Conservation (phyloP, 208 protist species). For the Leishmania martiniquensis region DNA sequence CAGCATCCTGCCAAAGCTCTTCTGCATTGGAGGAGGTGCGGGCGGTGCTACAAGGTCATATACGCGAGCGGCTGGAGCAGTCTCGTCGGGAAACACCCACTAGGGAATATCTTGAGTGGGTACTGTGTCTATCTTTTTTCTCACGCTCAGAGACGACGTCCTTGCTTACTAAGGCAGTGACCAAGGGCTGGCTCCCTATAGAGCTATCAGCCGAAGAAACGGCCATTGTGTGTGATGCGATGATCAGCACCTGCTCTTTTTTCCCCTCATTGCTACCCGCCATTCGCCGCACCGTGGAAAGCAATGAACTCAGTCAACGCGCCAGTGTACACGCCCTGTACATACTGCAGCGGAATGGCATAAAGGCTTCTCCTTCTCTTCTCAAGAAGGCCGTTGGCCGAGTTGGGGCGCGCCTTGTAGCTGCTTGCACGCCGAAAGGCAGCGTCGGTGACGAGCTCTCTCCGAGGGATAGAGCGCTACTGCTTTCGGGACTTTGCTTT, state of each 20-base stretch:
- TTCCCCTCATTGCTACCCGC: not conserved
- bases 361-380: constrained; percentile 10
- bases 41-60: not conserved
- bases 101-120: constrained; percentile 12
- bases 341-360: constrained; percentile 10
- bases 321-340: constrained; percentile 18
- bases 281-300: constrained; percentile 3
- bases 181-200: not conserved
- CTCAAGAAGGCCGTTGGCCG: constrained; percentile 17
- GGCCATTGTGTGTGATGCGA: constrained; percentile 13
- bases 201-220: not conserved
- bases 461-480: constrained; percentile 1
- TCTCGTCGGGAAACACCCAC: not conserved
- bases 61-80: not conserved
- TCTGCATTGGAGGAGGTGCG: not conserved
- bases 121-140: constrained; percentile 30
- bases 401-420: constrained; percentile 9
- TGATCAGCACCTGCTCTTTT: constrained; percentile 13
- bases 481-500: constrained; percentile 21
- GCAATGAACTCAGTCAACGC: constrained; percentile 8
- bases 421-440: not conserved
- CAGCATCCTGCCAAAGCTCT: not conserved
- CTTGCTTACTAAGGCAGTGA: not conserved
- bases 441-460: constrained; percentile 2
- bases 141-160: not conserved